A percentile compares a stretch with the other conserved stretches of the same genome.
Evolutionary conservation across 208 protist species (phyloP).

Genomic region (Leishmania arabica): DNA sequence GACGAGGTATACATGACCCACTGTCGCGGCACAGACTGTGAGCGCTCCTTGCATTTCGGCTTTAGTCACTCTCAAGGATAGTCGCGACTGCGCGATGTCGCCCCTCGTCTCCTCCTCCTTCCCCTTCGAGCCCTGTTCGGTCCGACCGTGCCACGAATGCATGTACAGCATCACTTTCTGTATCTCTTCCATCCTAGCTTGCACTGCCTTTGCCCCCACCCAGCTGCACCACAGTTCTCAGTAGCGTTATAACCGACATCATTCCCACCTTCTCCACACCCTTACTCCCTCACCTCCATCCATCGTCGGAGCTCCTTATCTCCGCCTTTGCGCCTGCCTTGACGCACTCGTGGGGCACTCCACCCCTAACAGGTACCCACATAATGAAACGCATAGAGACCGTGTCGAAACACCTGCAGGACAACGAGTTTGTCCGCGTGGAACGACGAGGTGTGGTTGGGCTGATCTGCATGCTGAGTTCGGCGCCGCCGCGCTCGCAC

Average conservation of each 20-base stretch:
- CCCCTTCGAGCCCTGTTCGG: background rate
- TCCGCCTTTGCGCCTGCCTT: background rate
- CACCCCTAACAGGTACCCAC: too few relatives aligned
- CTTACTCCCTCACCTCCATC: too few relatives aligned
- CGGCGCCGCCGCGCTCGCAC: slow-evolving; percentile 35
- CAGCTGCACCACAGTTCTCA: background rate
- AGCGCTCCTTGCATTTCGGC: background rate
- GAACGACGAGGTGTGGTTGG: slow-evolving; percentile 44
- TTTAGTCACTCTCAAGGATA: background rate
- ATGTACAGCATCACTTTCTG: background rate
- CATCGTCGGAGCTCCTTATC: background rate
- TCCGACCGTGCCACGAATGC: background rate
- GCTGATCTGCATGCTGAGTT: slow-evolving; percentile 50
- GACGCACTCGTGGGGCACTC: background rate
- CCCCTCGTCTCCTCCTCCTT: background rate
- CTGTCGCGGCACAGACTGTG: background rate
- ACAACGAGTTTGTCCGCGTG: slow-evolving; percentile 54
- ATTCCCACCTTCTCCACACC: too few relatives aligned
- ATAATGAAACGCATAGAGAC: slow-evolving; percentile 25
- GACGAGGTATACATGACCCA: background rate
- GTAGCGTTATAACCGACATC: background rate
- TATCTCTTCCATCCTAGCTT: background rate
- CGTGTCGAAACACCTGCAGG: slow-evolving; percentile 45
- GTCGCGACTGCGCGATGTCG: background rate
- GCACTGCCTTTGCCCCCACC: background rate